Conservation (phyloP, 768 basidiomycete species). For the Hydnomerulius pinastri region DNA sequence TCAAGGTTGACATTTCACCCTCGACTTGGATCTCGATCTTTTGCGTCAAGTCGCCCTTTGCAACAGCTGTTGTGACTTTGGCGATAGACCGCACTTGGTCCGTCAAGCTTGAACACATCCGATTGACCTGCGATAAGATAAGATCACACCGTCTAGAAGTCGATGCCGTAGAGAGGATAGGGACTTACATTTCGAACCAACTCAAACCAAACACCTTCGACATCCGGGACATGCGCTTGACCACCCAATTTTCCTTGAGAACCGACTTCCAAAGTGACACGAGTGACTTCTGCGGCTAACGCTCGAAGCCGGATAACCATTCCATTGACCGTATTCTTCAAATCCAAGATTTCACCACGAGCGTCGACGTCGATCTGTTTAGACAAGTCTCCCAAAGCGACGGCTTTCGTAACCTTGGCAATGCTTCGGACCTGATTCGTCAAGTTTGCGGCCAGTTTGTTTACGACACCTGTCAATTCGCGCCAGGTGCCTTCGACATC, state of each 20-base stretch:
- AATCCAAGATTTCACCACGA: constrained; percentile 84
- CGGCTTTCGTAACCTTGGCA: constrained; percentile 67
- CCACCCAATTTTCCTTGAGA: constrained; percentile 89
- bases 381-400: constrained; percentile 85
- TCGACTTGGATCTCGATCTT: constrained; percentile 92
- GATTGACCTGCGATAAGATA: constrained; percentile 54
- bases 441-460: constrained; percentile 77
- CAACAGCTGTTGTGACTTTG: constrained; percentile 85
- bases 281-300: constrained; percentile 79
- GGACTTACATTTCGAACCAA: constrained; percentile 68
- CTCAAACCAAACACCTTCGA: constrained; percentile 91
- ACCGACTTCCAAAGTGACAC: constrained; percentile 84
- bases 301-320: constrained; percentile 57
- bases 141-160: constrained; percentile 1
- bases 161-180: not conserved
- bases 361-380: constrained; percentile 93
- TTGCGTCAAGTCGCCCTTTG: constrained; percentile 86
- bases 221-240: constrained; percentile 84
- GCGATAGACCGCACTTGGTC: constrained; percentile 85
- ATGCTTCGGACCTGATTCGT: constrained; percentile 61
- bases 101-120: constrained; percentile 80
- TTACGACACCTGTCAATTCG: constrained; percentile 80
- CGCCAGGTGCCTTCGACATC: constrained; percentile 93
- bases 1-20: constrained; percentile 84
- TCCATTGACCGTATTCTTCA: constrained; percentile 63